Evolutionary conservation across 371 early-diverging fungal genomes (phyloP), one percentile per base, ranked within the genome.

Genomic region (Rhizopus delemar): DNA sequence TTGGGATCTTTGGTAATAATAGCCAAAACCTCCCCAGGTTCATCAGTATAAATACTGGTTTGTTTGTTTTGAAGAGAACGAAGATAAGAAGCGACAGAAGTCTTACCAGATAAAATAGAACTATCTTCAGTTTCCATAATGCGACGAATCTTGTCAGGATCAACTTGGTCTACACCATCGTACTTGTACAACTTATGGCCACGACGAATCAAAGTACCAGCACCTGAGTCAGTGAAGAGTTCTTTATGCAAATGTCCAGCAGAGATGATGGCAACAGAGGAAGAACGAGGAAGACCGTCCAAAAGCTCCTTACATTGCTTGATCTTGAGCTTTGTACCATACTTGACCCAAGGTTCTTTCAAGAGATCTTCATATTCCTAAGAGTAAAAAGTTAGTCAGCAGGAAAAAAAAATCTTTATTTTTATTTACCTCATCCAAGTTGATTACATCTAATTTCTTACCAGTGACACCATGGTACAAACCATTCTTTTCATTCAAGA

Each of bases 161-260:
- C 94, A 5, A 91, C 63, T 28, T 88, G 79, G 3, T 84, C 81
- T 34, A 88, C 68, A 15, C 78, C 68, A 51, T 82, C 77, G 63
- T 87, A 83, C 62, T 86, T 85, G 71, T 86, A 89, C 35, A 98
- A 75, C 59, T 90, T 86, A 84, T 94, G 88, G 15, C 97, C 98
- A 50, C 97, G 92, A 56, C 96, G 93, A 48, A 98, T 94, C 57
- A 96, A 76, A 2, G 98, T 98, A 34, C 97, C 97, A 13, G 98
- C 93, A 34, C 98, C 97, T 41, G 87, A 87, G 72, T 96, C 93
- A 28, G 98, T 98, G 63, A 98, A 98, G 43, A 98, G 80, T 72
- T 97, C 98, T 81, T 96, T 95, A 73, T 94, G 95, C 41, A 98
- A 74, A 63, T 96, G 94, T 51, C 94, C 93, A 54, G 96, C 95